Evolutionary conservation across 2,329 filamentous ascomycete genomes (phyloP).

Genomic region (Dothidotthia symphoricarpi): DNA sequence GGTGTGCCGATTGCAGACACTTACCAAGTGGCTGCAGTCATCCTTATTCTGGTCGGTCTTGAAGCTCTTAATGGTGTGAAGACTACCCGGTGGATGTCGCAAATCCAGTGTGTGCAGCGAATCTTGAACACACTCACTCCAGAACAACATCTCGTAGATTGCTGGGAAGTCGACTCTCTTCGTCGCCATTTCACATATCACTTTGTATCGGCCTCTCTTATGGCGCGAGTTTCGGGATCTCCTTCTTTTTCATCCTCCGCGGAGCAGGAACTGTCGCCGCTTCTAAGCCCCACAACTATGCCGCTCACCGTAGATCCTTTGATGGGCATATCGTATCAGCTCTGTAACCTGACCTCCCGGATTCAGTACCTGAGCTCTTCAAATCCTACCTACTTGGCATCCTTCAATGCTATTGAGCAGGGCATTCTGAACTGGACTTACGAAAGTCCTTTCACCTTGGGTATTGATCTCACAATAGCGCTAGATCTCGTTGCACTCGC

Average conservation of each 20-base stretch:
- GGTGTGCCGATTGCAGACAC: conserved; percentile 28
- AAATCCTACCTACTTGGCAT: conserved; percentile 37
- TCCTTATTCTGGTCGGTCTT: conserved; percentile 35
- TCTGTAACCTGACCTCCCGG: conserved; percentile 35
- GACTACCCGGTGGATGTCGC: conserved; percentile 37
- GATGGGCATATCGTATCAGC: conserved; percentile 38
- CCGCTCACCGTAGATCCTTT: conserved; percentile 36
- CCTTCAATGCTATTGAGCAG: conserved; percentile 32
- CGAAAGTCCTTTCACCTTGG: conserved; percentile 31
- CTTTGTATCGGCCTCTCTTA: conserved; percentile 37
- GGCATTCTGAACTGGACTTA: conserved; percentile 37
- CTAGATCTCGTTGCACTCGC: conserved; percentile 39
- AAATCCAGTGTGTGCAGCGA: conserved; percentile 34
- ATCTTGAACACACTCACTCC: conserved; percentile 28
- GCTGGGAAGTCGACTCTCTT: conserved; percentile 35
- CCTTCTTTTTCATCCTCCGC: conserved; percentile 9
- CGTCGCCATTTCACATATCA: conserved; percentile 41
- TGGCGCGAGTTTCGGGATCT: conserved; percentile 28
- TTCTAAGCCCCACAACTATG: conserved; percentile 15
- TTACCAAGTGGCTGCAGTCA: conserved; percentile 37
- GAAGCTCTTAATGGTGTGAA: conserved; percentile 39
- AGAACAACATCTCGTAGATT: conserved; percentile 25
- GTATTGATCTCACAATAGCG: conserved; percentile 32
- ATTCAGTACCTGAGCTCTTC: conserved; percentile 36
- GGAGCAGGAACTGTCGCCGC: conserved; percentile 21